A percentile compares a stretch with the other conserved stretches of the same genome.
These are phyloP conservation scores for Fonsecaea monophora DNA, from an alignment of 2,329 filamentous ascomycete genomes.

Conservation along the genomic window DNA sequence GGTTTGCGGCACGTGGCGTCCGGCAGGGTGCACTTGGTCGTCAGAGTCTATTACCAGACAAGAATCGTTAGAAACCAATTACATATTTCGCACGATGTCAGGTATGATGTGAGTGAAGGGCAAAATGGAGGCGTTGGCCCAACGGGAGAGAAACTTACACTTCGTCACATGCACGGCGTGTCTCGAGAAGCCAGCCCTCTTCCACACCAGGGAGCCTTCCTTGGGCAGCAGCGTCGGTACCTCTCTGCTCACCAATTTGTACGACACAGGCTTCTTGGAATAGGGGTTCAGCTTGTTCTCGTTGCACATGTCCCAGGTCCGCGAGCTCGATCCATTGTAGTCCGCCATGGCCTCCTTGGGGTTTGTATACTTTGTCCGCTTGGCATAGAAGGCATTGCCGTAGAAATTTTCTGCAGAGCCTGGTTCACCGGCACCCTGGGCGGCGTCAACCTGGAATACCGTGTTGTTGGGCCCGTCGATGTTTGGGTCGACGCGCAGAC, in stretches of 20 bases:
- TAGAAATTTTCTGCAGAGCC: conserved; percentile 84
- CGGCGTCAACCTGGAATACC: conserved; percentile 81
- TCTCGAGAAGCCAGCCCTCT: conserved; percentile 83
- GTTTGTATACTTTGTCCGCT: conserved; percentile 79
- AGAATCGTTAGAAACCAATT: background rate
- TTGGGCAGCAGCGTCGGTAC: conserved; percentile 80
- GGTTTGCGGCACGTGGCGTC: conserved; percentile 86
- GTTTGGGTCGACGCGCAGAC: conserved; percentile 83
- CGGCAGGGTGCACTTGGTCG: conserved; percentile 82
- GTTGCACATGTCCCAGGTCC: conserved; percentile 92
- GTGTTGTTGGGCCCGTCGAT: conserved; percentile 86
- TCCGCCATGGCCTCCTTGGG: conserved; percentile 73
- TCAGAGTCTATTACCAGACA: conserved; percentile 66
- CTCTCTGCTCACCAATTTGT: conserved; percentile 89
- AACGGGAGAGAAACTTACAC: conserved; percentile 64
- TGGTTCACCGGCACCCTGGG: conserved; percentile 72
- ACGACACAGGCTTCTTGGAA: conserved; percentile 81
- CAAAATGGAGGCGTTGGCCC: conserved; percentile 31
- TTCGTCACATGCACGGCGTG: conserved; percentile 89
- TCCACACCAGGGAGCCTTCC: conserved; percentile 82
- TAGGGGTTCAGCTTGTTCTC: conserved; percentile 82
- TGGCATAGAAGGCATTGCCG: conserved; percentile 87
- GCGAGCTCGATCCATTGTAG: conserved; percentile 77
- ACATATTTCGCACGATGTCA: conserved; percentile 19
- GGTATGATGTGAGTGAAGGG: conserved; percentile 20